These are phyloP conservation scores for Daldinia loculata DNA, from an alignment of 495 filamentous ascomycete species.

Conservation along the genomic window DNA sequence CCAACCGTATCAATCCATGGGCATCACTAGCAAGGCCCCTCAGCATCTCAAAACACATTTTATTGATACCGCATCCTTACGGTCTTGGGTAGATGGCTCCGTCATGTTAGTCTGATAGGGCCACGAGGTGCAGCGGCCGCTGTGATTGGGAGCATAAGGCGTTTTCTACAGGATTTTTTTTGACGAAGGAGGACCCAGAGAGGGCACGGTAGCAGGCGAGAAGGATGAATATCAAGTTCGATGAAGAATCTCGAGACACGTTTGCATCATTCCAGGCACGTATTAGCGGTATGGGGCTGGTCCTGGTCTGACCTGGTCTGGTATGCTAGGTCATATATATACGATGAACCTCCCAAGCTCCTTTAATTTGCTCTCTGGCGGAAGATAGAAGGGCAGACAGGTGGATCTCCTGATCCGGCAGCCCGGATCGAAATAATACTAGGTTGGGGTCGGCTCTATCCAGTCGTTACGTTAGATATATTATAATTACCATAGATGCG, in stretches of 20 bases:
- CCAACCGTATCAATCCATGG: conserved; percentile 17
- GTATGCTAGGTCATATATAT: conserved; percentile 27
- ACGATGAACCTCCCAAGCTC: conserved; percentile 20
- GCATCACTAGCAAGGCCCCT: conserved; percentile 3
- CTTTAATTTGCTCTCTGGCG: conserved; percentile 8
- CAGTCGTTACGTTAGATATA: conserved; percentile 38
- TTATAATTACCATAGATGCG: conserved; percentile 27
- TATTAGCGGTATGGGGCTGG: conserved; percentile 8
- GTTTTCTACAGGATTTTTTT: conserved; percentile 31
- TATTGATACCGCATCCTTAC: conserved; percentile 31
- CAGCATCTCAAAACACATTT: conserved; percentile 18
- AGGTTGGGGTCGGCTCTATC: conserved; percentile 24
- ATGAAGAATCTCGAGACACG: conserved; percentile 28
- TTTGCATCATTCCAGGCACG: conserved; percentile 22
- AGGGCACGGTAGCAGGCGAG: conserved; percentile 19
- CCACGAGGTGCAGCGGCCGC: conserved; percentile 10
- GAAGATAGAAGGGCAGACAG: conserved; percentile 21
- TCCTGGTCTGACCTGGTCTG: neutral
- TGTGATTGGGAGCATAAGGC: conserved; percentile 32
- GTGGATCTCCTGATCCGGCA: conserved; percentile 13
- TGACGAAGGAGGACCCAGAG: conserved; percentile 9
- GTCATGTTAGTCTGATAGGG: conserved; percentile 15
- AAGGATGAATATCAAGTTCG: conserved; percentile 37
- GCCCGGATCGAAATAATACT: conserved; percentile 28
- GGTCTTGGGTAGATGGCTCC: conserved; percentile 35